Evolutionary conservation across 768 basidiomycete genomes (phyloP).

Genomic region (Leccinum subtestaceum): DNA sequence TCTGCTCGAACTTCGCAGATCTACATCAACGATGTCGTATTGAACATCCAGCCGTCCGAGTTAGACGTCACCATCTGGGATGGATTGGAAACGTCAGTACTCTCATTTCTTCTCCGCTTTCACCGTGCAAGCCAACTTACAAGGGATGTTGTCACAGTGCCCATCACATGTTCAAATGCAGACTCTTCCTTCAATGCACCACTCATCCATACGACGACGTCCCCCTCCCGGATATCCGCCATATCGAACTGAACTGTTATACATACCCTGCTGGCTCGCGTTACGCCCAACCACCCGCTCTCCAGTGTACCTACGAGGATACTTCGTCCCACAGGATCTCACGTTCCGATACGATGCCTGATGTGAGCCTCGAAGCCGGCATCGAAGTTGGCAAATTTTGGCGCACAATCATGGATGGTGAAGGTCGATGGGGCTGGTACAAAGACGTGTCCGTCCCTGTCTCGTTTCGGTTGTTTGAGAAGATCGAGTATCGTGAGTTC

Average conservation of each 20-base stretch:
- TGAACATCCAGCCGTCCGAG: slow-evolving; percentile 13
- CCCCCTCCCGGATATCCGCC: slow-evolving; percentile 6
- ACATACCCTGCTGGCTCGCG: slow-evolving; percentile 11
- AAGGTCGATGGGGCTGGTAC: slow-evolving; percentile 31
- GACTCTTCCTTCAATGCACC: slow-evolving; percentile 22
- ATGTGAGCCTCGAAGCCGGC: slow-evolving; percentile 4
- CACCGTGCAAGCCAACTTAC: not conserved
- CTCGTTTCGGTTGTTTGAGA: slow-evolving; percentile 44
- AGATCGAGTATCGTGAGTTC: slow-evolving; percentile 46
- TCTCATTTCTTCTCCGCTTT: not conserved
- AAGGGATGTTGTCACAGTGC: slow-evolving; percentile 4
- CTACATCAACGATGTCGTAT: slow-evolving; percentile 10
- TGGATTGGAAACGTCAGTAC: slow-evolving; percentile 17
- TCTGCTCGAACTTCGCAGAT: not conserved
- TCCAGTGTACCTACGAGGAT: slow-evolving; percentile 19
- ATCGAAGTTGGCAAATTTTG: slow-evolving; percentile 26
- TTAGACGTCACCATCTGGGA: slow-evolving; percentile 28
- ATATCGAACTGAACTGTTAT: slow-evolving; percentile 22
- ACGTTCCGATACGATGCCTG: not conserved
- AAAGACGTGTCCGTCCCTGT: slow-evolving; percentile 47
- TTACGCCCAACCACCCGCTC: slow-evolving; percentile 1
- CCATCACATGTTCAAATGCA: slow-evolving; percentile 22
- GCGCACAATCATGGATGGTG: slow-evolving; percentile 10
- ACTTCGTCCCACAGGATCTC: not conserved
- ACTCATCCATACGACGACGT: slow-evolving; percentile 9